Evolutionary conservation across 2,329 filamentous ascomycete genomes (phyloP).

Genomic region (Taxawa tesnikishii): DNA sequence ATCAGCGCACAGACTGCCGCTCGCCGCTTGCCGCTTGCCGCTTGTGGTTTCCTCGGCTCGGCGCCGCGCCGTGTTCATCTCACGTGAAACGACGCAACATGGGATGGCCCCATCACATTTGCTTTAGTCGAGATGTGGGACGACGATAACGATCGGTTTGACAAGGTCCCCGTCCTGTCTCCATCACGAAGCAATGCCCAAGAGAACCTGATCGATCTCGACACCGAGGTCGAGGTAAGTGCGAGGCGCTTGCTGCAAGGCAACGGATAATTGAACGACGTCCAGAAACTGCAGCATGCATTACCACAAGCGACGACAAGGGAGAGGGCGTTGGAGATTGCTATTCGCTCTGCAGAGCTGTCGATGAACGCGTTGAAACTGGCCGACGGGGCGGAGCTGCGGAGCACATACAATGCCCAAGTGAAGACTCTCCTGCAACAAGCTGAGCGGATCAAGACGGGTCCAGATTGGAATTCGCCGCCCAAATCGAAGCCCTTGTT

Average conservation of each 20-base stretch:
- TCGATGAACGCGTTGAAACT: constrained; percentile 66
- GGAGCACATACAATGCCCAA: constrained; percentile 45
- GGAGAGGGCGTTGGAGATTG: constrained; percentile 57
- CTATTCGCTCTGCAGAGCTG: constrained; percentile 65
- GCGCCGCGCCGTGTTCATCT: no score
- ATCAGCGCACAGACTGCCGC: no score
- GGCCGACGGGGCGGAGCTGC: constrained; percentile 34
- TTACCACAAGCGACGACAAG: constrained; percentile 32
- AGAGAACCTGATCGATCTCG: constrained; percentile 1
- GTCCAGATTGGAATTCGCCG: constrained; percentile 13
- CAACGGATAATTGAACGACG: not conserved
- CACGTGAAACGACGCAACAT: no score
- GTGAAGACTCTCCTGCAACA: constrained; percentile 53
- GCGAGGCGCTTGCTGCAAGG: no score
- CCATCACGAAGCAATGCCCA: not conserved
- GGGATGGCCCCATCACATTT: no score
- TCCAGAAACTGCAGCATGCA: constrained; percentile 3
- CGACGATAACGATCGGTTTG: no score
- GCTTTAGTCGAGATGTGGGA: no score
- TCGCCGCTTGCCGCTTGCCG: no score
- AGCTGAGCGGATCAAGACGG: constrained; percentile 63
- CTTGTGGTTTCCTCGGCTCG: no score
- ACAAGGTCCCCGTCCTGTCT: not conserved
- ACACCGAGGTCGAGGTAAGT: not conserved
- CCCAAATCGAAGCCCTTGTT: not conserved